Conservation (phyloP, 257 asterid genomes). For the Primulina huaijiensis region DNA sequence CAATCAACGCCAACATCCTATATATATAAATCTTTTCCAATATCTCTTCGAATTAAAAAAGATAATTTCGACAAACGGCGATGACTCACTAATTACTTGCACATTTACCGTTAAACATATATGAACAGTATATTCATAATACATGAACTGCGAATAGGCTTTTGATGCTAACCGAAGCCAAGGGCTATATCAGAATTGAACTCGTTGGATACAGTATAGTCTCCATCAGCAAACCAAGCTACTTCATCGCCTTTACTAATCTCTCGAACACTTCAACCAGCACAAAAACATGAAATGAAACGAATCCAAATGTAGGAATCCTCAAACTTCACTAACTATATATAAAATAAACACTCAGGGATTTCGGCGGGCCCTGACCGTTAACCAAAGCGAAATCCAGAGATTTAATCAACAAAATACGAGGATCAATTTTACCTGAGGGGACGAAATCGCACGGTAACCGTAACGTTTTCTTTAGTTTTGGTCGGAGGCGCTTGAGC, state of each 20-base stretch:
- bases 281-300: conserved; percentile 5
- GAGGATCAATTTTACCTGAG: conserved; percentile 47
- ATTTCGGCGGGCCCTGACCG: too few species aligned
- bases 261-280: conserved; percentile 61
- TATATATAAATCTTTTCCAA: too few species aligned
- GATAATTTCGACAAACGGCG: not conserved
- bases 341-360: not conserved
- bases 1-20: not conserved
- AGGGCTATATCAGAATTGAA: conserved; percentile 53
- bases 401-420: not conserved
- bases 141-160: not conserved
- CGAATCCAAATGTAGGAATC: not conserved
- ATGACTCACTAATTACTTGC: conserved; percentile 9
- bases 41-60: too few species aligned
- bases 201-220: conserved; percentile 67
- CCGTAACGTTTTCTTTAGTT: conserved; percentile 69
- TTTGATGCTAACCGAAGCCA: conserved; percentile 51
- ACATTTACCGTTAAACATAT: conserved; percentile 4
- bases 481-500: conserved; percentile 31
- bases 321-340: conserved; percentile 12
- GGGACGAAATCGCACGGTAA: conserved; percentile 90
- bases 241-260: conserved; percentile 74
- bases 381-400: too few species aligned
- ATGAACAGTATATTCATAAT: not conserved
- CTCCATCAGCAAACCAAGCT: conserved; percentile 95